Evolutionary conservation across 2,329 filamentous ascomycete genomes (phyloP).

Genomic region (Aspergillus melleus): DNA sequence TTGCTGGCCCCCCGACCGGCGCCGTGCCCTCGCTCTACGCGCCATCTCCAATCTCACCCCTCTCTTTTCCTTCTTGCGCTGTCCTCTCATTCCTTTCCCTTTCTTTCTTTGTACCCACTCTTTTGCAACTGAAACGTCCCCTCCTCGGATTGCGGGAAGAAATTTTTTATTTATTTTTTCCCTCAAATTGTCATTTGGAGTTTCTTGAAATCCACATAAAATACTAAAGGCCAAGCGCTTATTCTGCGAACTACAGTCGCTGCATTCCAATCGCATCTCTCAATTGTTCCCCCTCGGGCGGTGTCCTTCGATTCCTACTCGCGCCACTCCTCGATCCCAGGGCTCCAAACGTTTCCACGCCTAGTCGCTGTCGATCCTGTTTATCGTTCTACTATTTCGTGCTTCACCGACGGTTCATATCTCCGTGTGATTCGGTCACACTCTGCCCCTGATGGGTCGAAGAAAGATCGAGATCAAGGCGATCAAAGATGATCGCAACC

Average conservation of each 20-base stretch:
- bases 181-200: neutral
- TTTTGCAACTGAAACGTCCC: conserved; percentile 3
- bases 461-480: conserved; percentile 99
- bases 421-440: conserved; percentile 15
- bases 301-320: conserved; percentile 11
- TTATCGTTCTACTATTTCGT: neutral
- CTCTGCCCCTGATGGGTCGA: conserved; percentile 70
- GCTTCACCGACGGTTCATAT: conserved; percentile 10
- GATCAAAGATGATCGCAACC: conserved; percentile 97
- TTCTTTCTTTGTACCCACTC: neutral
- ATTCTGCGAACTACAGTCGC: conserved; percentile 7
- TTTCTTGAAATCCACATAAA: neutral
- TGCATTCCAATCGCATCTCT: conserved; percentile 12
- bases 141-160: neutral
- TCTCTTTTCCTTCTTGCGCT: neutral
- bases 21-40: neutral
- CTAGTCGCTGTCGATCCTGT: conserved; percentile 7
- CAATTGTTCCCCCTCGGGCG: conserved; percentile 8
- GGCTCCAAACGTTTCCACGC: conserved; percentile 7
- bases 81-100: neutral
- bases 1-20: neutral
- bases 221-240: neutral
- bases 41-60: neutral
- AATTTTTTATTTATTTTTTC: neutral
- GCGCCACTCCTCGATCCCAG: conserved; percentile 10